These are phyloP conservation scores for Botrytis fragariae DNA, from an alignment of 2,329 filamentous ascomycete genomes.

Conservation along the genomic window DNA sequence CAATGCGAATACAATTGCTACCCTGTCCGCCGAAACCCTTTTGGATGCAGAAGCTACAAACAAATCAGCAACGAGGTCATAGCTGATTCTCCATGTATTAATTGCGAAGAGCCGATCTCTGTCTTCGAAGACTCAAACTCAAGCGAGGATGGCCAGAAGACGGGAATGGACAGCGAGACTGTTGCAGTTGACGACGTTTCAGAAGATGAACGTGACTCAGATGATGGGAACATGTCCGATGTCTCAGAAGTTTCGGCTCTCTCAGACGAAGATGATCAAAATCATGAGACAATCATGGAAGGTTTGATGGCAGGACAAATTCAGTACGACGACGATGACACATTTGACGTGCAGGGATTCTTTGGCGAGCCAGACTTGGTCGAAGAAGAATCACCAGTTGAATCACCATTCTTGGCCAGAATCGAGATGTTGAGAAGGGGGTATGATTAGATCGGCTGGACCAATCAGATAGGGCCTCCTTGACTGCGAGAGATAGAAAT, in stretches of 20 bases:
- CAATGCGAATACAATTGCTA: neutral
- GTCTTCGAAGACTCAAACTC: neutral
- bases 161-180: neutral
- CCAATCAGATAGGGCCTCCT: neutral
- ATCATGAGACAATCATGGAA: neutral
- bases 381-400: neutral
- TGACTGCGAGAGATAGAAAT: neutral
- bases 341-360: too few species aligned
- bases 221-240: neutral
- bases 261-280: neutral
- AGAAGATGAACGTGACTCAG: neutral
- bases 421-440: neutral
- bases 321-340: neutral
- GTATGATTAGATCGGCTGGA: neutral
- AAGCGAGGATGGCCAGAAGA: neutral
- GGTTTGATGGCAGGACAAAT: neutral
- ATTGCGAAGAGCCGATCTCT: neutral
- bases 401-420: neutral
- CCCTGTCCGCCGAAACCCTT: too few species aligned
- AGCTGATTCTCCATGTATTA: neutral
- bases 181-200: neutral
- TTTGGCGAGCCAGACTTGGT: neutral
- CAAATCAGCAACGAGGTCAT: neutral
- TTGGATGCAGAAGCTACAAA: neutral
- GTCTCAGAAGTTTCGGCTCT: neutral